Evolutionary conservation across 495 filamentous ascomycete species (phyloP).

Genomic region (Sabuloglossum arenarium): DNA sequence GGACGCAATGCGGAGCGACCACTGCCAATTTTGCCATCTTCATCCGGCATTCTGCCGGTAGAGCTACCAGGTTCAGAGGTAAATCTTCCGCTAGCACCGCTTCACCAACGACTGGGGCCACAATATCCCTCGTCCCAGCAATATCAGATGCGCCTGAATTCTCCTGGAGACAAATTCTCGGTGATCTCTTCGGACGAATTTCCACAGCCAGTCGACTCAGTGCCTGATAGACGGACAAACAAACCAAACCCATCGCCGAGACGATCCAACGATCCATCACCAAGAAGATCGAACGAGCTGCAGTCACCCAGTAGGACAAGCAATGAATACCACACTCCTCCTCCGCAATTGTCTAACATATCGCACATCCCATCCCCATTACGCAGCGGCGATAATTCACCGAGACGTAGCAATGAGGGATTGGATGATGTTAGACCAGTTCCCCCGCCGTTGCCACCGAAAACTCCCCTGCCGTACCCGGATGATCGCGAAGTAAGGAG

Average conservation of each 20-base stretch:
- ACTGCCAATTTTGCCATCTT: slow-evolving; percentile 17
- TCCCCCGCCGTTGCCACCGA: slow-evolving; percentile 67
- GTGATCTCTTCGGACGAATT: slow-evolving; percentile 37
- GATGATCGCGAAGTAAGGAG: slow-evolving; percentile 4
- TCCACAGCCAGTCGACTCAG: slow-evolving; percentile 21
- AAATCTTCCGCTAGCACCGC: slow-evolving; percentile 12
- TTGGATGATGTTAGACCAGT: slow-evolving; percentile 18
- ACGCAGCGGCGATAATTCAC: slow-evolving; percentile 22
- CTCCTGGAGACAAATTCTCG: slow-evolving; percentile 35
- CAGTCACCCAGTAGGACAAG: slow-evolving; percentile 20
- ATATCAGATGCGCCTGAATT: slow-evolving; percentile 12
- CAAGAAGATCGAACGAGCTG: neutral
- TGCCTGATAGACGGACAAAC: slow-evolving; percentile 7
- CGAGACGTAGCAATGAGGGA: slow-evolving; percentile 1
- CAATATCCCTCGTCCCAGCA: neutral
- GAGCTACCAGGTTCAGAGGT: slow-evolving; percentile 44
- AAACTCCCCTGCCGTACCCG: slow-evolving; percentile 51
- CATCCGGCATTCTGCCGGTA: slow-evolving; percentile 28
- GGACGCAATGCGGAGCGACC: slow-evolving; percentile 8
- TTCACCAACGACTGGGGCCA: neutral
- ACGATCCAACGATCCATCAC: slow-evolving; percentile 8
- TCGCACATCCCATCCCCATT: slow-evolving; percentile 20
- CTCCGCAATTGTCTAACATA: slow-evolving; percentile 15
- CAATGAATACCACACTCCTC: slow-evolving; percentile 16
- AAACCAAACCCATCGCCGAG: slow-evolving; percentile 13